Conservation (phyloP, 2,329 filamentous ascomycete genomes). For the Penicillium fuscoglaucum region DNA sequence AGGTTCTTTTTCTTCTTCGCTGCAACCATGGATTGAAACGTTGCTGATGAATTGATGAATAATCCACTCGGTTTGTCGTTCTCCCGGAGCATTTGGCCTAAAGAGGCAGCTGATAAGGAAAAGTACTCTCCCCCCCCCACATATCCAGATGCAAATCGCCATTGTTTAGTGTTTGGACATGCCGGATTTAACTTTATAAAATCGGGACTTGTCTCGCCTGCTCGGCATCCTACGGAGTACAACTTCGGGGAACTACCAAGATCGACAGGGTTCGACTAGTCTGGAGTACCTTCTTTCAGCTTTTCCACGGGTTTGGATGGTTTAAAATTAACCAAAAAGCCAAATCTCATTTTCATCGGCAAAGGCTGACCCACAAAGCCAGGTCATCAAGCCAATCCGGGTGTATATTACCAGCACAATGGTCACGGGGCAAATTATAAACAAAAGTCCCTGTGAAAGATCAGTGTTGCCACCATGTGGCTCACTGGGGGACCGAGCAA, state of each 20-base stretch:
- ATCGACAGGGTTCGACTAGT: slow-evolving; percentile 30
- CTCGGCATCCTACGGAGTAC: slow-evolving; percentile 19
- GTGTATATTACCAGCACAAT: slow-evolving; percentile 18
- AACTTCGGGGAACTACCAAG: slow-evolving; percentile 8
- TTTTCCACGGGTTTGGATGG: slow-evolving; percentile 15
- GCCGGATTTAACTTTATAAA: slow-evolving; percentile 16
- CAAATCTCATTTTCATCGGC: not conserved
- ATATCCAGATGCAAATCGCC: not conserved
- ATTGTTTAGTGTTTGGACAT: not conserved
- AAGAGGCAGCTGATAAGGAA: slow-evolving; percentile 9
- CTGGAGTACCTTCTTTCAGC: slow-evolving; percentile 7
- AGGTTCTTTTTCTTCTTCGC: not conserved
- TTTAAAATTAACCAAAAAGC: not conserved
- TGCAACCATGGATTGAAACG: not conserved
- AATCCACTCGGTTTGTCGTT: not conserved
- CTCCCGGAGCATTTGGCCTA: not conserved
- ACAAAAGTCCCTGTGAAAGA: not conserved
- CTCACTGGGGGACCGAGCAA: not conserved
- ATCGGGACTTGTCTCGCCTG: slow-evolving; percentile 14
- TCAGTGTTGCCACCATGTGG: slow-evolving; percentile 4
- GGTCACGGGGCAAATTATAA: not conserved
- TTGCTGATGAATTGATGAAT: not conserved
- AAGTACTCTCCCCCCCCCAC: not conserved
- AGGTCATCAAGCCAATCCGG: slow-evolving; percentile 19
- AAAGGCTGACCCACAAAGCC: not conserved